Evolutionary conservation across 371 early-diverging fungal genomes (phyloP).

Genomic region (Syncephalastrum racemosum): DNA sequence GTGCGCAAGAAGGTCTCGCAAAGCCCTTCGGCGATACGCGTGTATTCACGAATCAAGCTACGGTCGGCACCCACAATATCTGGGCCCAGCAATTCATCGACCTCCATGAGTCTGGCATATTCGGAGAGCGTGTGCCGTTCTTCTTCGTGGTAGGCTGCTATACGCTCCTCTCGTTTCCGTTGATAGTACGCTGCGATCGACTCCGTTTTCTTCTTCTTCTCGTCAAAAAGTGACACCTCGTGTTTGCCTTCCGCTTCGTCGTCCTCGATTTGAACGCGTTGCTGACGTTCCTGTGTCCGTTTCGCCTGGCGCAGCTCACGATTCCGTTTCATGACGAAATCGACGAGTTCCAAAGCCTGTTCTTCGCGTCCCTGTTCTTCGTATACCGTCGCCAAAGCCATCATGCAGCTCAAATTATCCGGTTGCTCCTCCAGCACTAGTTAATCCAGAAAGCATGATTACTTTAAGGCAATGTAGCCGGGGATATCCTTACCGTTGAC

Average conservation of each 20-base stretch:
- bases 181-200: neutral
- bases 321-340: constrained; percentile 42
- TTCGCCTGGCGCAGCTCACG: constrained; percentile 26
- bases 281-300: constrained; percentile 7
- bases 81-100: constrained; percentile 31
- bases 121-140: constrained; percentile 8
- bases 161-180: no score
- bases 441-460: neutral
- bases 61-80: constrained; percentile 21
- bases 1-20: constrained; percentile 53
- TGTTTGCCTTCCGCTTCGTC: constrained; percentile 8
- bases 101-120: constrained; percentile 29
- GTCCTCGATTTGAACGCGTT: neutral
- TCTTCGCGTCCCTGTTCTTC: constrained; percentile 82
- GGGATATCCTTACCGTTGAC: constrained; percentile 33
- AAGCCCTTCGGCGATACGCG: constrained; percentile 46
- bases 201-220: constrained; percentile 25
- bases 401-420: constrained; percentile 70
- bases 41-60: constrained; percentile 45
- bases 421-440: constrained; percentile 54
- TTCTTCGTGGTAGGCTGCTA: no score
- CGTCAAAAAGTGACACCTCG: constrained; percentile 30
- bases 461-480: no score
- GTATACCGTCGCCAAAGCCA: constrained; percentile 80
- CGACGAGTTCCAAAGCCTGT: constrained; percentile 64